Evolutionary conservation across 1,139 yeast species (phyloP).

Genomic region (Yamadazyma aaseri): DNA sequence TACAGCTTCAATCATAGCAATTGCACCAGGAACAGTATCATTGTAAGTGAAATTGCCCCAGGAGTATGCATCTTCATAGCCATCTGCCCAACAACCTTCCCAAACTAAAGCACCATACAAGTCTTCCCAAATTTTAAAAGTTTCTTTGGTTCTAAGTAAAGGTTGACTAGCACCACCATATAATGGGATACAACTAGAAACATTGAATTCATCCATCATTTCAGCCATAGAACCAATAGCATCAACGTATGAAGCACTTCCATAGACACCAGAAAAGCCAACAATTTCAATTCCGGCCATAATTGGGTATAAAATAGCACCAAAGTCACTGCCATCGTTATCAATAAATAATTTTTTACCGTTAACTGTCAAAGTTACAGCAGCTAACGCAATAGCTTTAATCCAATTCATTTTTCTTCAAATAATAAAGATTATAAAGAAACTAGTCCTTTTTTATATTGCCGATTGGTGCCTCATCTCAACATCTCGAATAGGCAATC

Average conservation of each 20-base stretch:
- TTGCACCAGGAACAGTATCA: constrained; percentile 28
- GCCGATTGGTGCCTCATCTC: no score
- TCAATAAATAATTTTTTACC: constrained; percentile 35
- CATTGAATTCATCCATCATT: constrained; percentile 26
- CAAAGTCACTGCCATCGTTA: constrained; percentile 35
- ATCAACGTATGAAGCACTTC: constrained; percentile 36
- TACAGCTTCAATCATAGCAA: constrained; percentile 38
- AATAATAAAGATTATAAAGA: background rate
- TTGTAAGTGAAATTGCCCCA: constrained; percentile 30
- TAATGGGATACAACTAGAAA: constrained; percentile 36
- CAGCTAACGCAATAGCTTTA: constrained; percentile 1
- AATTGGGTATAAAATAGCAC: constrained; percentile 34
- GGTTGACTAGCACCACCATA: constrained; percentile 39
- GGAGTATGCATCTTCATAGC: constrained; percentile 25
- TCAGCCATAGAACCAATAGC: constrained; percentile 28
- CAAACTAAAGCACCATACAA: constrained; percentile 39
- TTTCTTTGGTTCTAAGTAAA: constrained; percentile 33
- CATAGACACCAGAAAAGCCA: constrained; percentile 38
- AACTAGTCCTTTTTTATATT: background rate
- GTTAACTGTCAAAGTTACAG: constrained; percentile 4
- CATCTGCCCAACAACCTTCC: constrained; percentile 39
- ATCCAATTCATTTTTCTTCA: background rate
- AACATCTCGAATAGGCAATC: background rate
- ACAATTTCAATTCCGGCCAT: constrained; percentile 37
- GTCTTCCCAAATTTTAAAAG: constrained; percentile 36